Base-by-base conservation (phyloP, 352 stramenopile species). In the Pythium brassicae region DNA sequence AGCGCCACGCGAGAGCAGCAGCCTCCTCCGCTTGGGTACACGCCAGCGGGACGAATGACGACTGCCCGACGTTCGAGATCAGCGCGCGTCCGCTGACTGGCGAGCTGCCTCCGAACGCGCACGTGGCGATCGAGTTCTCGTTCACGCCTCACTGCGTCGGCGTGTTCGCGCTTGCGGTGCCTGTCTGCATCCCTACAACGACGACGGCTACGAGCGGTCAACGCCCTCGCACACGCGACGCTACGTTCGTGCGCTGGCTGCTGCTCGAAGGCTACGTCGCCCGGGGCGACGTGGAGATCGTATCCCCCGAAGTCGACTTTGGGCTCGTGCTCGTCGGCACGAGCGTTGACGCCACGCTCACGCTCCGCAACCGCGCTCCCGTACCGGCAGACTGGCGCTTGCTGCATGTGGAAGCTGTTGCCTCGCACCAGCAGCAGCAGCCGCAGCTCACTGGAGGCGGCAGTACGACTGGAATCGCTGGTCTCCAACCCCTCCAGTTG, bases 271-370 rank as follows among this genome's bases (percentile, higher is more conserved):
- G 78, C 7, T 27, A 48, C 0, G 75, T 91, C 15, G 65, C 65
- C 15, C 49, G 25, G 1, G 63, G 74, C 5, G 53, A 73, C 27
- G 70, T 93, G 6, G 59, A 74, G 15, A 75, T 93, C 23, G 34
- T 73, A 12, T 69, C 62, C 1, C 35, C 58, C 0, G 78, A 93
- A 50, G 61, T 93, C 22, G 80, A 93, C 56, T 93, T 93, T 55
- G 83, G 83, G 0, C 69, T 91, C 29, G 81, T 93, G 3, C 63
- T 86, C 4, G 79, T 85, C 5, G 78, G 79, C 19, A 65, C 71
- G 10, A 78, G 66, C 15, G 67, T 76, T 3, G 70, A 87, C 14
- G 44, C 62, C 34, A 63, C 53, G 39, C 53, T 84, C 26, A 55
- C 44, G 10, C 54, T 82, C 25, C 54, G 58, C 2, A 84, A 84